Conservation (phyloP, 495 filamentous ascomycete genomes). For the Neurospora cerealis region DNA sequence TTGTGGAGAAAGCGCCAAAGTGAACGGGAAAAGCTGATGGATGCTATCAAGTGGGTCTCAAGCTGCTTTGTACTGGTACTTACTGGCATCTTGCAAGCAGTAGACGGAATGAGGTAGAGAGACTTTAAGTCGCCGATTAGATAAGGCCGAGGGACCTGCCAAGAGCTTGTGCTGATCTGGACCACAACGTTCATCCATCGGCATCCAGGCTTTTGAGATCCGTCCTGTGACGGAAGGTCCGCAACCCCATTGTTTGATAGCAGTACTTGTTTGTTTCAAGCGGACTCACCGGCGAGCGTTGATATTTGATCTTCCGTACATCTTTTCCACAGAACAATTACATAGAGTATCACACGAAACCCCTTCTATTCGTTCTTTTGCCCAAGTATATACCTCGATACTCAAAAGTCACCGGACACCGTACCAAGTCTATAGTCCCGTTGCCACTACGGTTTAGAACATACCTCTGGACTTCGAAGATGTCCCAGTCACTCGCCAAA, state of each 20-base stretch:
- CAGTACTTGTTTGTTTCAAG: background rate
- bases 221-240: background rate
- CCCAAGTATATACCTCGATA: background rate
- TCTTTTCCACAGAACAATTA: background rate
- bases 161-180: background rate
- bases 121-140: background rate
- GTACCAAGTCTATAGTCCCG: background rate
- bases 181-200: background rate
- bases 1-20: constrained; percentile 1
- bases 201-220: background rate
- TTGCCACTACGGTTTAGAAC: background rate
- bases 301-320: background rate
- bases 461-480: constrained; percentile 12
- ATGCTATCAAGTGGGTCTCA: background rate
- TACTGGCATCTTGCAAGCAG: background rate
- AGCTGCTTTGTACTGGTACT: background rate
- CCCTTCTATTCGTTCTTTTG: background rate
- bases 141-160: background rate
- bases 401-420: background rate
- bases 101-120: background rate
- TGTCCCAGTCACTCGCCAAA: constrained; percentile 48
- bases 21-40: background rate
- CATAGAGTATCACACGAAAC: background rate
- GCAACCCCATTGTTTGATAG: background rate
- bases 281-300: background rate